Conservation (phyloP, 2,329 filamentous ascomycete genomes). For the Fusarium setosum region DNA sequence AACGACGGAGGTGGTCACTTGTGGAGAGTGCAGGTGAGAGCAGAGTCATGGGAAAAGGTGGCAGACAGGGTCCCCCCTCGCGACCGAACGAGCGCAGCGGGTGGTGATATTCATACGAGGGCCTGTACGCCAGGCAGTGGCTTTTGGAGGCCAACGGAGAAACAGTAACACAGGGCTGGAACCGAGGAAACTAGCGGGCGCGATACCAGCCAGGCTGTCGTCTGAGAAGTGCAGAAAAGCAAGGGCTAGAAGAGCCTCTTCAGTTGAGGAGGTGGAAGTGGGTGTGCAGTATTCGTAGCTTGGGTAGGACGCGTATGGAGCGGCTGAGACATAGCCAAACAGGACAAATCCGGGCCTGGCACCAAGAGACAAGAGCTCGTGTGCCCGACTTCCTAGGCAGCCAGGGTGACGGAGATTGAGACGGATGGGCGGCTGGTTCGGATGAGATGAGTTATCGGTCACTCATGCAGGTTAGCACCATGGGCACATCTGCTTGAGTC, state of each 20-base stretch:
- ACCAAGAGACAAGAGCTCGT: neutral
- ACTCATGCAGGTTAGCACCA: conserved; percentile 21
- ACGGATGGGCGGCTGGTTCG: conserved; percentile 14
- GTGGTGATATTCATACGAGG: conserved; percentile 19
- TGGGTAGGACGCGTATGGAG: conserved; percentile 14
- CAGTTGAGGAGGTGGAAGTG: conserved; percentile 9
- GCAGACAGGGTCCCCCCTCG: conserved; percentile 8
- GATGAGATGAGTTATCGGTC: conserved; percentile 1
- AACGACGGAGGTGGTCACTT: conserved; percentile 5
- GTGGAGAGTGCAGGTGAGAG: neutral
- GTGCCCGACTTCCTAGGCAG: conserved; percentile 13
- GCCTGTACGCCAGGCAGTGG: conserved; percentile 1
- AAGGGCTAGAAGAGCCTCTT: conserved; percentile 24
- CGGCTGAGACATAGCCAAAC: conserved; percentile 30
- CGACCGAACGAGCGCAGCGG: neutral
- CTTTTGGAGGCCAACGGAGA: conserved; percentile 7
- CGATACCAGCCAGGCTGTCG: conserved; percentile 1
- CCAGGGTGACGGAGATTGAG: conserved; percentile 12
- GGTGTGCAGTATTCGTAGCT: conserved; percentile 11
- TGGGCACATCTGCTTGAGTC: conserved; percentile 3
- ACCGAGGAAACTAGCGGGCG: conserved; percentile 6
- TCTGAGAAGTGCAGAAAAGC: conserved; percentile 7
- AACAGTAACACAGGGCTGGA: conserved; percentile 1
- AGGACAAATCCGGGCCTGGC: conserved; percentile 8
- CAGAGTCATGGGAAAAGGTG: conserved; percentile 5